Percentiles rank a stretch among this genome's conserved stretches.
phyloP scores from a whole-genome alignment of 2,329 filamentous ascomycete genomes.

The Aspergillus arachidicola region DNA sequence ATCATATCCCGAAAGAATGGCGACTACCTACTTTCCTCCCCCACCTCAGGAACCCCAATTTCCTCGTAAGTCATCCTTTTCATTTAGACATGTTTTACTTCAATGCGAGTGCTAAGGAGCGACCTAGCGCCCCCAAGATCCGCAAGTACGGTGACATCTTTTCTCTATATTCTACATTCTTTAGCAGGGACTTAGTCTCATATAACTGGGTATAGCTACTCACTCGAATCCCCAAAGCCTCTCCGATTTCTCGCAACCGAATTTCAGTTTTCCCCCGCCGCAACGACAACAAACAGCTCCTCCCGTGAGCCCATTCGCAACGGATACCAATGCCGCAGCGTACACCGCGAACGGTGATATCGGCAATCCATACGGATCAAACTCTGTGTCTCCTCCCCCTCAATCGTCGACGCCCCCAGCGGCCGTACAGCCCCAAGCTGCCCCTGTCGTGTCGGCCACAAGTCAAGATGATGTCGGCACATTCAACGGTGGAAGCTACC shows the following conservation, averaged over 20 bases:
- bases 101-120: not conserved
- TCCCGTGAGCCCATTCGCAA: slow-evolving; percentile 19
- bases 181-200: too few relatives aligned
- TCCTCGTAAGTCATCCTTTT: slow-evolving; percentile 10
- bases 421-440: slow-evolving; percentile 12
- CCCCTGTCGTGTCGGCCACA: slow-evolving; percentile 37
- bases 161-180: too few relatives aligned
- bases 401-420: slow-evolving; percentile 14
- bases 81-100: too few relatives aligned
- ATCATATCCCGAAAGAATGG: not conserved
- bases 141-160: slow-evolving; percentile 11
- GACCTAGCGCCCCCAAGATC: slow-evolving; percentile 14
- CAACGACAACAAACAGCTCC: slow-evolving; percentile 24
- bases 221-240: slow-evolving; percentile 11
- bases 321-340: slow-evolving; percentile 14
- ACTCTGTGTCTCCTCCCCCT: slow-evolving; percentile 7
- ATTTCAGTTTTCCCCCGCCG: slow-evolving; percentile 29
- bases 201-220: slow-evolving; percentile 10
- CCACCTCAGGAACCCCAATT: slow-evolving; percentile 28
- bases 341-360: slow-evolving; percentile 9
- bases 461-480: slow-evolving; percentile 85
- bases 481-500: slow-evolving; percentile 93
- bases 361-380: not conserved
- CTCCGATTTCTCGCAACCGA: slow-evolving; percentile 27
- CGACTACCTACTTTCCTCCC: slow-evolving; percentile 24